Evolutionary conservation across 352 stramenopile genomes (phyloP).

Genomic region (Globisporangium yorkense): DNA sequence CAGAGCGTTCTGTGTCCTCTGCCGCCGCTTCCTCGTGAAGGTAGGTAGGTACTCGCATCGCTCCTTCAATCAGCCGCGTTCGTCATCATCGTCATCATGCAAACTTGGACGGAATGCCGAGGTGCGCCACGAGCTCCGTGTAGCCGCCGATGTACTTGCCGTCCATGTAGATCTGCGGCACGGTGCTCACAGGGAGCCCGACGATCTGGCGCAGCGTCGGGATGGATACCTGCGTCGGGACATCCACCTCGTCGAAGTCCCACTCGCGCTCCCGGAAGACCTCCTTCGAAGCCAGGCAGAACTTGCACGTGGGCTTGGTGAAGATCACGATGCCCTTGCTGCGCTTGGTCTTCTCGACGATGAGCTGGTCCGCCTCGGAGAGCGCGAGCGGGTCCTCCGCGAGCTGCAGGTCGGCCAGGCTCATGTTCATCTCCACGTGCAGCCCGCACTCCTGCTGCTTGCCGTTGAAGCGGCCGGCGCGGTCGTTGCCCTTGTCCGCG

Average conservation of each 20-base stretch:
- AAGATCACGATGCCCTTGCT: constrained; percentile 59
- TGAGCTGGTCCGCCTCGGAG: constrained; percentile 31
- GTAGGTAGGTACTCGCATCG: no score
- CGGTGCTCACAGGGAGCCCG: constrained; percentile 50
- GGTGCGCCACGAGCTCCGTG: constrained; percentile 57
- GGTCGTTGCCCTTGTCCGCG: constrained; percentile 56
- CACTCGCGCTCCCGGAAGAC: constrained; percentile 46
- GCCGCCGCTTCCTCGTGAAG: not conserved
- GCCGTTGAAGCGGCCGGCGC: constrained; percentile 74
- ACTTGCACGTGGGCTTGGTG: constrained; percentile 77
- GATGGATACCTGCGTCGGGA: constrained; percentile 51
- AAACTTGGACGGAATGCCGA: constrained; percentile 60
- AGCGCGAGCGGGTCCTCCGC: constrained; percentile 46
- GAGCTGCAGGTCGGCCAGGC: constrained; percentile 36
- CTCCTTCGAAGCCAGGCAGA: constrained; percentile 59
- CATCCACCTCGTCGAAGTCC: constrained; percentile 61
- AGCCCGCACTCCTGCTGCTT: constrained; percentile 79
- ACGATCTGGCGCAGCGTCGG: constrained; percentile 51
- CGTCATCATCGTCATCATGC: constrained; percentile 15
- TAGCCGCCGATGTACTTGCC: constrained; percentile 78
- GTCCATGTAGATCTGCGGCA: constrained; percentile 78
- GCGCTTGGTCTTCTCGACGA: constrained; percentile 35
- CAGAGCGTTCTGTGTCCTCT: not conserved
- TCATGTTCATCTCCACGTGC: constrained; percentile 74
- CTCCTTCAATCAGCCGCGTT: not conserved